A percentile compares a stretch with the other conserved stretches of the same genome.
phyloP scores from a whole-genome alignment of 768 basidiomycete species.

The Rhizopogon roseolus region DNA sequence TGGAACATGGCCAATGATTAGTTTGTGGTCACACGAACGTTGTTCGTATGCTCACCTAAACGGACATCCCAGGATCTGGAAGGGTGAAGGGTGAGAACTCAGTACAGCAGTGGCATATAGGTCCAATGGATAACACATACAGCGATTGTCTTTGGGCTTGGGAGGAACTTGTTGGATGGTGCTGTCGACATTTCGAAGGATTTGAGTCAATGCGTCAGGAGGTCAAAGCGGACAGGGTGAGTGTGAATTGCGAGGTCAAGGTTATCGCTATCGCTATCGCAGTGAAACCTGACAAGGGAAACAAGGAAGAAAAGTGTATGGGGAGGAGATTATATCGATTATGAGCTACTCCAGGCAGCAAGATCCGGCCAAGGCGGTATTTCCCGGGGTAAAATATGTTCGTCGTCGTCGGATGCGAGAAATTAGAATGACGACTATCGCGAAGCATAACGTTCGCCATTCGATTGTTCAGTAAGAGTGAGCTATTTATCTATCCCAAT shows the following conservation, averaged over 20 bases:
- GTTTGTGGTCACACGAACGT: neutral
- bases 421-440: no score
- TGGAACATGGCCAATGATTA: conserved; percentile 10
- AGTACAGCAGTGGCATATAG: neutral
- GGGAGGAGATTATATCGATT: no score
- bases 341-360: no score
- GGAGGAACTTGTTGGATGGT: conserved; percentile 23
- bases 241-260: no score
- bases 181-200: conserved; percentile 15
- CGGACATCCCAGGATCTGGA: conserved; percentile 88
- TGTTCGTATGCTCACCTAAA: conserved; percentile 46
- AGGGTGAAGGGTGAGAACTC: conserved; percentile 1
- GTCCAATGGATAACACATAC: conserved; percentile 43
- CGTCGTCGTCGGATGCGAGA: no score
- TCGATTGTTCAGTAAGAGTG: no score
- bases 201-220: neutral
- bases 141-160: conserved; percentile 70
- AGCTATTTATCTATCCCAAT: no score
- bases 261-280: no score
- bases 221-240: neutral
- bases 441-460: no score
- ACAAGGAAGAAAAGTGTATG: neutral
- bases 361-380: no score
- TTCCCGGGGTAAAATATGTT: no score
- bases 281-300: neutral